A percentile compares a stretch with the other conserved stretches of the same genome.
Evolutionary conservation across 2,329 filamentous ascomycete genomes (phyloP).

Genomic region (Epichloe scottii): DNA sequence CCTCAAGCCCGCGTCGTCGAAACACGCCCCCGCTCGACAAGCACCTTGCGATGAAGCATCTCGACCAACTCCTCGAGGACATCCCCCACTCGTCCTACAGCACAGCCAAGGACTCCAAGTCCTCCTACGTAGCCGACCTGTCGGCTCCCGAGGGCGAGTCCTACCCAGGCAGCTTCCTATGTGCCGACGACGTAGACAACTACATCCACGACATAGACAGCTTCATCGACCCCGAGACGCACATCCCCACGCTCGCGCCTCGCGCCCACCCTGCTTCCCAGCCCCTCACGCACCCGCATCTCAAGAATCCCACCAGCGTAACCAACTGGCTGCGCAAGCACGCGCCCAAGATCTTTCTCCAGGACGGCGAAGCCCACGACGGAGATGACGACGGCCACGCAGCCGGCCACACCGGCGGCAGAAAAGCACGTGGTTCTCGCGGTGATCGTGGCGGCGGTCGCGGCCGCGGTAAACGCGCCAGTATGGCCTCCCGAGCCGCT

Average conservation of each 20-base stretch:
- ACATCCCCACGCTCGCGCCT: conserved; percentile 39
- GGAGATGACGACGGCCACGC: conserved; percentile 27
- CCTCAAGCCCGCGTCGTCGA: conserved; percentile 29
- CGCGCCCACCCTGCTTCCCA: conserved; percentile 26
- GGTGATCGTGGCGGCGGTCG: conserved; percentile 19
- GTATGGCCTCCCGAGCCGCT: conserved; percentile 12
- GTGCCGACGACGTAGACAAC: conserved; percentile 58
- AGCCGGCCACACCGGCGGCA: conserved; percentile 15
- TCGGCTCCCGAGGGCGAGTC: conserved; percentile 37
- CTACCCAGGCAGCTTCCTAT: conserved; percentile 53
- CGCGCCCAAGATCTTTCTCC: conserved; percentile 72
- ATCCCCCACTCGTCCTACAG: conserved; percentile 39
- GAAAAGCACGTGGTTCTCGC: conserved; percentile 19
- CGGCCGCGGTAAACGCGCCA: conserved; percentile 23
- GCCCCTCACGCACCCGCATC: conserved; percentile 26
- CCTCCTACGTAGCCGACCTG: conserved; percentile 40
- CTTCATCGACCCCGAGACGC: conserved; percentile 30
- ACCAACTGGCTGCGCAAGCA: conserved; percentile 91
- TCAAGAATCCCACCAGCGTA: conserved; percentile 73
- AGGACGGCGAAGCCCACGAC: conserved; percentile 44
- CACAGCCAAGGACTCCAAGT: conserved; percentile 49
- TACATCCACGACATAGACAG: conserved; percentile 56
- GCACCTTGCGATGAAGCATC: conserved; percentile 31
- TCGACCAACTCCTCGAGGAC: conserved; percentile 36
- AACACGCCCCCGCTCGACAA: conserved; percentile 20